A percentile compares a stretch with the other conserved stretches of the same genome.
phyloP scores from a whole-genome alignment of 108 stramenopile genomes.

The Pseudonitzschia delicatissima region DNA sequence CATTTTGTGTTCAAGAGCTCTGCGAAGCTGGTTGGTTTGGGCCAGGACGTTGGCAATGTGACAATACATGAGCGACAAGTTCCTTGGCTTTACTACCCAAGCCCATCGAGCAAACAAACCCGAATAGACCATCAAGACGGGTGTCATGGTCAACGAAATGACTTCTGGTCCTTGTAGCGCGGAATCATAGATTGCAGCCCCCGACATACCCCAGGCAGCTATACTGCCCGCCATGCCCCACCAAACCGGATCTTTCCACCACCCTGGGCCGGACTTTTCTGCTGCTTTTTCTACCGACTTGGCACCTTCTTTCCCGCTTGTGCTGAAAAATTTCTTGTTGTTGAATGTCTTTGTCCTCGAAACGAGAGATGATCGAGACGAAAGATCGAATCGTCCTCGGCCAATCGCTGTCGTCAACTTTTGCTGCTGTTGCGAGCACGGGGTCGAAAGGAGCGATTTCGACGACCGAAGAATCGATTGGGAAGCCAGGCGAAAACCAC shows the following conservation, averaged over 20 bases:
- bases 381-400: too few relatives aligned
- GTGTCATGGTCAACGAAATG: constrained; percentile 86
- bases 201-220: constrained; percentile 90
- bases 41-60: constrained; percentile 81
- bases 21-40: constrained; percentile 76
- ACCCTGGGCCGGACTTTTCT: background rate
- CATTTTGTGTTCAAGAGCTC: constrained; percentile 74
- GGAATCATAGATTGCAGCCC: constrained; percentile 86
- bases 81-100: constrained; percentile 75
- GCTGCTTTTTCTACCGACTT: background rate
- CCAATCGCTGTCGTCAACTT: too few relatives aligned
- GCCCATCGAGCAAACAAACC: constrained; percentile 84
- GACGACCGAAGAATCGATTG: background rate
- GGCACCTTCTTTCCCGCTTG: background rate
- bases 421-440: too few relatives aligned
- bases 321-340: background rate
- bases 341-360: background rate
- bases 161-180: constrained; percentile 70
- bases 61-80: constrained; percentile 61
- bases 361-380: background rate
- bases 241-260: constrained; percentile 65
- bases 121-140: constrained; percentile 80
- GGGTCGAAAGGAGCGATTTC: background rate
- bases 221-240: constrained; percentile 80
- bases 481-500: background rate